These are phyloP conservation scores for Forsythia viridissima DNA, from an alignment of 257 asterid species.

Conservation along the genomic window DNA sequence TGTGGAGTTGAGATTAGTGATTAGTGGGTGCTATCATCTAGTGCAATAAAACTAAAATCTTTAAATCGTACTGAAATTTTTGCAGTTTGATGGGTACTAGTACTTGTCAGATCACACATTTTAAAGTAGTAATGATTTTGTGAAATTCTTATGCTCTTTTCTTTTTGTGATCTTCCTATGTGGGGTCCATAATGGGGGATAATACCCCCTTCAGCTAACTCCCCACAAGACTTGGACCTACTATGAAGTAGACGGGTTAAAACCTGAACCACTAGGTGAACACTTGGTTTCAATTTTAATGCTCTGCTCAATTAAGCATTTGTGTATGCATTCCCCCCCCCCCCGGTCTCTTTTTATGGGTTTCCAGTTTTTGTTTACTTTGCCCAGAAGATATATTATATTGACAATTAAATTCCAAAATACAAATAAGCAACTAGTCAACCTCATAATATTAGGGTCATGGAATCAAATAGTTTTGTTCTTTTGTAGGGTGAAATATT, in stretches of 20 bases:
- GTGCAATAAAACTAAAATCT: neutral
- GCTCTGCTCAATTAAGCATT: neutral
- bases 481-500: neutral
- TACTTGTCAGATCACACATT: neutral
- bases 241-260: neutral
- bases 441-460: neutral
- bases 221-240: neutral
- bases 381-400: neutral
- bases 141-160: neutral
- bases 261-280: neutral
- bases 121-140: neutral
- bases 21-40: neutral
- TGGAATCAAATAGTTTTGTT: neutral
- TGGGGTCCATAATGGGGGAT: neutral
- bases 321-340: neutral
- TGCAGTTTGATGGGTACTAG: neutral
- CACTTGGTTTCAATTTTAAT: neutral
- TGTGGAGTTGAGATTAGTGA: constrained; percentile 12
- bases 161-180: neutral
- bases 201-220: neutral
- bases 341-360: neutral
- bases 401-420: neutral
- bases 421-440: neutral
- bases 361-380: neutral
- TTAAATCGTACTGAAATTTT: neutral